Evolutionary conservation across 805 yeast genomes (phyloP).

Genomic region (Cyberlindnera maritima): DNA sequence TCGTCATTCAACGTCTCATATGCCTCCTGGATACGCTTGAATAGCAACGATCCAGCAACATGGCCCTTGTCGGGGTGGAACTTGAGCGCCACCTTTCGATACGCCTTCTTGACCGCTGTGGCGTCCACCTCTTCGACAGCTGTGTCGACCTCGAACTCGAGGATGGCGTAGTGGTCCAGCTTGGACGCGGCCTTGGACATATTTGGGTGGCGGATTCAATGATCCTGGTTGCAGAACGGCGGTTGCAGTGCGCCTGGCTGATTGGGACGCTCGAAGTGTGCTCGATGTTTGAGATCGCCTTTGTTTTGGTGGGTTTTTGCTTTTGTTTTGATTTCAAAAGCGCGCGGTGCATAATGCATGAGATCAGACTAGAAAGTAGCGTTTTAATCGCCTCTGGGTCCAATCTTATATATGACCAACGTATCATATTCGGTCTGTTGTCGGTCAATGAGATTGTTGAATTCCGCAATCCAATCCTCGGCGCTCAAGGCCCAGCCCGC

Average conservation of each 20-base stretch:
- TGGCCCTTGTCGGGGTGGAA: constrained; percentile 79
- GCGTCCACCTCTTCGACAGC: constrained; percentile 30
- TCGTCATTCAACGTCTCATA: constrained; percentile 16
- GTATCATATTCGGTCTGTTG: too few relatives aligned
- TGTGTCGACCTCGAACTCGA: constrained; percentile 52
- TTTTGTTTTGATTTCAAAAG: constrained; percentile 23
- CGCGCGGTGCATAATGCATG: constrained; percentile 16
- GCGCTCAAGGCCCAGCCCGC: too few relatives aligned
- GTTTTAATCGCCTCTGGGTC: too few relatives aligned
- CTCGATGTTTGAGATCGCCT: too few relatives aligned
- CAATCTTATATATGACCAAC: too few relatives aligned
- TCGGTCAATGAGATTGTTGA: too few relatives aligned
- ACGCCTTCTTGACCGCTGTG: constrained; percentile 66
- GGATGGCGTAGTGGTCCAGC: constrained; percentile 55
- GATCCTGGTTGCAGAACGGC: too few relatives aligned
- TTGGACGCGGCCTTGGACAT: background rate
- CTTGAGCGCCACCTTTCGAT: constrained; percentile 62
- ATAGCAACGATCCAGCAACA: constrained; percentile 15
- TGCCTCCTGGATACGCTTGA: constrained; percentile 18
- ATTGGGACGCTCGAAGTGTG: too few relatives aligned
- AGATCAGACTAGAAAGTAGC: too few relatives aligned
- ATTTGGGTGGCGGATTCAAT: too few relatives aligned
- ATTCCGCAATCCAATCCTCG: too few relatives aligned
- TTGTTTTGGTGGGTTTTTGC: constrained; percentile 27
- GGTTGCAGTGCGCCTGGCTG: too few relatives aligned